Percentiles rank a stretch among this genome's conserved stretches.
Evolutionary conservation across 257 asterid genomes (phyloP).

Genomic region (Ajuga chamaepitys): DNA sequence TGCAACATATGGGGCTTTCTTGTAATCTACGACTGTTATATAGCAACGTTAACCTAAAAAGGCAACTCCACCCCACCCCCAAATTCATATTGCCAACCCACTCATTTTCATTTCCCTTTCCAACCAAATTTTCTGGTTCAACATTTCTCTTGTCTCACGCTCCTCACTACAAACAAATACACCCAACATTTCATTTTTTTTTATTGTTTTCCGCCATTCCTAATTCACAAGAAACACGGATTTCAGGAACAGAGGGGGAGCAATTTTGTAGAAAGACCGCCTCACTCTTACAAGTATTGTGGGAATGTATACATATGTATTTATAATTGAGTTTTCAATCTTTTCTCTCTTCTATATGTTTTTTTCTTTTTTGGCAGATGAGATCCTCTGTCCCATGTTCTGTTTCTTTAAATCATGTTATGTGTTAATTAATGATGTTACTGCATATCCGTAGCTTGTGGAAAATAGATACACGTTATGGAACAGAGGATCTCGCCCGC

Average conservation of each 20-base stretch:
- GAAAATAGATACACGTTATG: no score
- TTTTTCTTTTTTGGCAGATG: no score
- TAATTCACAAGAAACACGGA: neutral
- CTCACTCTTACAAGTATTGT: constrained; percentile 2
- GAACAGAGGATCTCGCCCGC: no score
- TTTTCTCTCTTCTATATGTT: neutral
- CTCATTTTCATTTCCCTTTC: constrained; percentile 2
- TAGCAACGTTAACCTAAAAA: constrained; percentile 4
- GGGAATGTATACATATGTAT: neutral
- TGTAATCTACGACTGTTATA: neutral
- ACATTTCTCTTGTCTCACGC: neutral
- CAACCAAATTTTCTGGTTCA: constrained; percentile 10
- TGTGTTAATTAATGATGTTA: neutral
- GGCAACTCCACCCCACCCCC: neutral
- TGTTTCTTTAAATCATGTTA: neutral
- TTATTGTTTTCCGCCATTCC: neutral
- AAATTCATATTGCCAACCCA: neutral
- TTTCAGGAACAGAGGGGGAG: neutral
- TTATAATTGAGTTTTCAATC: neutral
- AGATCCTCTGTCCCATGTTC: no score
- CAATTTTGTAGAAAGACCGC: no score
- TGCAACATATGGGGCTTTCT: neutral
- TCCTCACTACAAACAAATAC: neutral
- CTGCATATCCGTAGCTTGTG: neutral
- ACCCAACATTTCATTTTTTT: neutral